phyloP scores from a whole-genome alignment of 129 eudicot species.

The Chrysanthemum lavandulifolium region DNA sequence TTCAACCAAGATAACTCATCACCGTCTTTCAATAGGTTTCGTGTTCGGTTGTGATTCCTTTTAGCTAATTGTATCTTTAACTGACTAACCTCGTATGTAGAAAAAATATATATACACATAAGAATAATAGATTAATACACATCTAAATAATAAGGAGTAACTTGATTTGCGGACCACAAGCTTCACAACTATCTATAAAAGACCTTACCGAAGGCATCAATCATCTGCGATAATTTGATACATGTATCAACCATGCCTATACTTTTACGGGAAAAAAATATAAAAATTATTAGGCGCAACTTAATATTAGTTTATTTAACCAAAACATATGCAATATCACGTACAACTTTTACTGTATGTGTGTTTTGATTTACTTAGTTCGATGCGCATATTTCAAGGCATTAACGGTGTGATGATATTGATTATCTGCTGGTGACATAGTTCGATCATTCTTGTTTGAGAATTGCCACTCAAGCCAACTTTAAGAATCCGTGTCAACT shows the following conservation, averaged over 20 bases:
- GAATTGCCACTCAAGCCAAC: slow-evolving; percentile 97
- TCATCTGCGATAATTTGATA: slow-evolving; percentile 90
- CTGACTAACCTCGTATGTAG: too few relatives aligned
- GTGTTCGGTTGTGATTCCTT: too few relatives aligned
- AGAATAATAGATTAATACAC: too few relatives aligned
- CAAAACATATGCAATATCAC: neutral
- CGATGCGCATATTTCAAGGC: slow-evolving; percentile 93
- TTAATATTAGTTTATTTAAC: neutral
- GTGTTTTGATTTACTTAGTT: slow-evolving; percentile 93
- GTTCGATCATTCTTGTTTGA: slow-evolving; percentile 88
- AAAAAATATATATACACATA: too few relatives aligned
- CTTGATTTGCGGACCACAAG: too few relatives aligned
- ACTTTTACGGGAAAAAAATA: slow-evolving; percentile 53
- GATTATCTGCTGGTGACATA: slow-evolving; percentile 81
- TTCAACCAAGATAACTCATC: too few relatives aligned
- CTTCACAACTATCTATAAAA: too few relatives aligned
- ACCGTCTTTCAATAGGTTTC: too few relatives aligned
- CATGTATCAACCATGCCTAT: slow-evolving; percentile 76
- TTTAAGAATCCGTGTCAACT: too few relatives aligned
- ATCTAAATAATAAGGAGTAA: too few relatives aligned
- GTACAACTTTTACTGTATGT: slow-evolving; percentile 57
- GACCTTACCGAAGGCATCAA: slow-evolving; percentile 75
- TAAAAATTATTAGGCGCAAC: neutral
- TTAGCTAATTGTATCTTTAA: too few relatives aligned
- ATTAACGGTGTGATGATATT: slow-evolving; percentile 87